Evolutionary conservation across 345 rosid genomes (phyloP), one percentile per base, ranked within the genome.

Genomic region (Diplotaxis tenuifolia): DNA sequence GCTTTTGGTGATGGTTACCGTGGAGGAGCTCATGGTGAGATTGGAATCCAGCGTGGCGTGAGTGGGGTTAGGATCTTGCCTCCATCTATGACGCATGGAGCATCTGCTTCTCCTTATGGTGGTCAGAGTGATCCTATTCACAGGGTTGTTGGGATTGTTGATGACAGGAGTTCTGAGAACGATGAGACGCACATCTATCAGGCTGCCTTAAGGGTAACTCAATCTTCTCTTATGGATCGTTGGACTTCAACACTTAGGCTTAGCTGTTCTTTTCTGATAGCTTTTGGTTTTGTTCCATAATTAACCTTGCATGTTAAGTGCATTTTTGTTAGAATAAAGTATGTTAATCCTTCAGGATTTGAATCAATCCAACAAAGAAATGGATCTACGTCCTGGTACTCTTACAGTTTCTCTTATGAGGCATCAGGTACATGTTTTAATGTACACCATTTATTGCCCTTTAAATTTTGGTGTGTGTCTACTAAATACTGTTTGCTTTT

Each of bases 181-280:
- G 96, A 87, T 71, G 99, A 71, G 62, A 64, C 93, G 74, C 71
- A 92, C 77, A 77, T 95, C 73, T 95, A 88, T 83, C 96, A 87
- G 79, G 97, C 96, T 8, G 99, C 97, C 70, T 63, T 95, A 65
- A 87, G 87, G 97, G 99, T 90, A 92, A 82, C 82, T 92, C 45
- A 32, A 10, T 75, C 22, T 32, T 34, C 9, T 53, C 36, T 65
- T 57, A 1, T 14, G 50, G 1, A 29, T n/a, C n/a, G n/a, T n/a
- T 23, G 10, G 10, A 50, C 72, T 66, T 32, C 21, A n/a, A 56
- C 57, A 42, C 36, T 25, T 60, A 15, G 62, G 22, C 62, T 8
- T 52, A 12, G 70, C 50, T 75, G 11, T 60, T 67, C 31, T 11
- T 15, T 60, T 59, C 19, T 42, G 50, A 16, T 16, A 42, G 50